Conservation (phyloP, 768 basidiomycete genomes). For the Serendipita sp. region DNA sequence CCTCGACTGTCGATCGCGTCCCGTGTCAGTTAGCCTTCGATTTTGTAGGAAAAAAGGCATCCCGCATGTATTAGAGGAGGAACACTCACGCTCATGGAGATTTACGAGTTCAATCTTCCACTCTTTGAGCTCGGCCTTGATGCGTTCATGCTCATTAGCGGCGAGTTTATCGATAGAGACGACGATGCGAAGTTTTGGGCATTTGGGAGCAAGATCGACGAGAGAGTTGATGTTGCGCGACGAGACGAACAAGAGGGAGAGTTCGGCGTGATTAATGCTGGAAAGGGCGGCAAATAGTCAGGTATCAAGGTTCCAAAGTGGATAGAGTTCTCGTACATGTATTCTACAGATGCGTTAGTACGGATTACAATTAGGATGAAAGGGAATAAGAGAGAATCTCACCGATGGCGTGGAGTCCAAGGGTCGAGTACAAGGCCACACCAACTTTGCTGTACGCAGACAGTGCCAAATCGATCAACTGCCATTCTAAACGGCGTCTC, state of each 20-base stretch:
- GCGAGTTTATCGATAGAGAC: slow-evolving; percentile 56
- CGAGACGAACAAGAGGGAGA: slow-evolving; percentile 68
- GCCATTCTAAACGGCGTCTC: slow-evolving; percentile 55
- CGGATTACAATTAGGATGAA: neutral
- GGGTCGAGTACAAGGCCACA: slow-evolving; percentile 85
- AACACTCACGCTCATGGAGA: slow-evolving; percentile 48
- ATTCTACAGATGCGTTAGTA: slow-evolving; percentile 31
- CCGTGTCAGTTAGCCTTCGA: no score
- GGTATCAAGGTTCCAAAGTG: neutral
- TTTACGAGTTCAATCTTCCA: slow-evolving; percentile 48
- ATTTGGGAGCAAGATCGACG: slow-evolving; percentile 47
- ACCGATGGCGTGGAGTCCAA: slow-evolving; percentile 85
- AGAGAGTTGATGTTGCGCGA: slow-evolving; percentile 60
- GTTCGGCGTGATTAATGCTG: slow-evolving; percentile 73
- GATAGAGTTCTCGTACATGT: slow-evolving; percentile 36
- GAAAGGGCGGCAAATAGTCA: neutral
- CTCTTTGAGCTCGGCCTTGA: slow-evolving; percentile 54
- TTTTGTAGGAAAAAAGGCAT: no score
- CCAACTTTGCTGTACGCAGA: slow-evolving; percentile 71
- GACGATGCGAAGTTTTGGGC: slow-evolving; percentile 55
- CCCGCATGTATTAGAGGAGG: neutral
- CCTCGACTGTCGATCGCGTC: slow-evolving; percentile 41
- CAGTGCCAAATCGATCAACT: slow-evolving; percentile 69
- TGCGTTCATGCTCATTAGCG: slow-evolving; percentile 34
- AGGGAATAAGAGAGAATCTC: slow-evolving; percentile 18